Evolutionary conservation across 805 yeast genomes (phyloP), one percentile per base, ranked within the genome.

Genomic region (Clavispora asparagi): DNA sequence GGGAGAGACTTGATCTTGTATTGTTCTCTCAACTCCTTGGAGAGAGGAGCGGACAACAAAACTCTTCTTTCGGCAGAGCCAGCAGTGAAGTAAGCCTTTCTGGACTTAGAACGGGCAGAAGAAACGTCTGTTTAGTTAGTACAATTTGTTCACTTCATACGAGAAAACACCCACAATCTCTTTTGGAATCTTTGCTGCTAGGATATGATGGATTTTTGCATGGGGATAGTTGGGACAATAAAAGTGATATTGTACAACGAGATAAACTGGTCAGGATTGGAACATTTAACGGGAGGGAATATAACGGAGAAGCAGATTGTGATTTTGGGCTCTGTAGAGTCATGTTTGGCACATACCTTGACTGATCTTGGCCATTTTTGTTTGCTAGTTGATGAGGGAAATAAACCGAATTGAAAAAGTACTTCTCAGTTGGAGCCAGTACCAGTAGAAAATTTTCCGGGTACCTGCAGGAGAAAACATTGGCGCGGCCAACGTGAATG

Each of bases 21-120:
- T 82, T 94, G 85, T 76, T 85, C 95, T 76, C 95, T 86, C 78
- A 94, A 87, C 82, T 94, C 99, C 84, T 94, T 94, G 67, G 98
- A 92, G 71, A 94, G 84, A 69, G 98, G 97, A 74, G 99, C 98
- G 68, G 97, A 87, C 85, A 94, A 80, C 75, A 94, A 79, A 63
- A 76, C 79, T 81, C 98, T 88, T 81, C 97, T 88, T 70, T 79
- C 88, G 63, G 92, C 85, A 61, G 99, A 92, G 69, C 98, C 95
- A 64, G 99, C 95, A 68, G 80, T 81, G 92, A 94, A 94, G 86
- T 94, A 87, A 77, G 98, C 98, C 88, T 94, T 94, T 87, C 99
- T 91, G 76, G 97, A 82, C 86, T 94, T 94, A 77, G 95, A 87
- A 83, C 99, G 94, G 73, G 97, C 91, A 75, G 95, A 85, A 69